These are phyloP conservation scores for Peronospora farinosa DNA, from an alignment of 352 stramenopile species.

Conservation along the genomic window DNA sequence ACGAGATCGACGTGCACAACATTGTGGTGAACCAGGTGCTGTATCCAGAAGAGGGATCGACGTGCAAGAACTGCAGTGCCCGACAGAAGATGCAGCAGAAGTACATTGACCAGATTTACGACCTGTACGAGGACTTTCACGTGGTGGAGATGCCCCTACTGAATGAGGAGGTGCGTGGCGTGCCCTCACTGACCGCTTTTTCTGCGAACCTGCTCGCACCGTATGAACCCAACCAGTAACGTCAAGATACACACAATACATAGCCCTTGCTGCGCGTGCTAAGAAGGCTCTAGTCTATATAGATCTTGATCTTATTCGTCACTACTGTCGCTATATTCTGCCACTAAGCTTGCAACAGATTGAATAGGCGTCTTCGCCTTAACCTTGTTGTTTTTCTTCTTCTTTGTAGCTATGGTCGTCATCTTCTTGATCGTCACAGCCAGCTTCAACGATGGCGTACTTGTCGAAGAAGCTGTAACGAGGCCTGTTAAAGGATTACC, in stretches of 20 bases:
- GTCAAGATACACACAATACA: conserved; percentile 7
- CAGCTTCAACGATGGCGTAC: conserved; percentile 25
- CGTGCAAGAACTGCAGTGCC: conserved; percentile 91
- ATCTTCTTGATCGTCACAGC: conserved; percentile 36
- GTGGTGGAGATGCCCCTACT: conserved; percentile 98
- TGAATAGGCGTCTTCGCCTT: conserved; percentile 32
- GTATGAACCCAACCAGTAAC: conserved; percentile 73
- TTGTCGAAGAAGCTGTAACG: background rate
- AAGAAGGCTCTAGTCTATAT: conserved; percentile 2
- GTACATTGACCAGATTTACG: conserved; percentile 99
- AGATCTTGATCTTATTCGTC: conserved; percentile 29
- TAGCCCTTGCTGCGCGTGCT: background rate
- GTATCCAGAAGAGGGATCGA: conserved; percentile 79
- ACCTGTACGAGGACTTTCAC: conserved; percentile 99
- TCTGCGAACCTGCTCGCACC: conserved; percentile 92
- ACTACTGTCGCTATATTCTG: conserved; percentile 74
- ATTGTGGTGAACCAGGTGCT: conserved; percentile 99
- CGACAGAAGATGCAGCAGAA: conserved; percentile 99
- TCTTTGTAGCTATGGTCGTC: conserved; percentile 18
- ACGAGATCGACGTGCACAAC: conserved; percentile 99
- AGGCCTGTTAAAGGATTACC: background rate
- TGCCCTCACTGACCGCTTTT: conserved; percentile 91
- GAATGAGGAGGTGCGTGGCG: conserved; percentile 96
- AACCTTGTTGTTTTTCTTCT: conserved; percentile 30
- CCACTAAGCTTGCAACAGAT: conserved; percentile 55